Evolutionary conservation across 768 basidiomycete genomes (phyloP).

Genomic region (Russula virescens): DNA sequence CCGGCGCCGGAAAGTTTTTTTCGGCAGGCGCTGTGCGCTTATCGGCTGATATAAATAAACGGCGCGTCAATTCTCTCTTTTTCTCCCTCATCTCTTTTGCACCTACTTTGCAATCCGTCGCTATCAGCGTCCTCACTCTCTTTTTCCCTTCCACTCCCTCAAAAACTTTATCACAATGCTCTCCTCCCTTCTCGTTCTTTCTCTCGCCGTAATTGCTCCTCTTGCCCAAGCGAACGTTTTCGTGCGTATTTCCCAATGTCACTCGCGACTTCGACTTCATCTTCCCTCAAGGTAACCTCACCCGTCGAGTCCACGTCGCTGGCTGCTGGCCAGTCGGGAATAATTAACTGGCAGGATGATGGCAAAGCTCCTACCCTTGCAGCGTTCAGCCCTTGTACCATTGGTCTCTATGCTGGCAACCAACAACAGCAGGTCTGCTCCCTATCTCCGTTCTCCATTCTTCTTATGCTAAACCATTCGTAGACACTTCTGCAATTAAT

Average conservation of each 20-base stretch:
- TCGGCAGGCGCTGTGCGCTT: no score
- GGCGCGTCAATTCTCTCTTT: background rate
- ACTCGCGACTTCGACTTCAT: background rate
- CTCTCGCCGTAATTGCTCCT: conserved; percentile 17
- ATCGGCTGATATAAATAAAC: background rate
- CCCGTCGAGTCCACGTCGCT: conserved; percentile 46
- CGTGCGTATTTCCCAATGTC: conserved; percentile 6
- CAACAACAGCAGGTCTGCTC: conserved; percentile 50
- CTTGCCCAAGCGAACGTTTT: conserved; percentile 15
- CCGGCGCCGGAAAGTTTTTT: no score
- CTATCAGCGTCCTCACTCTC: conserved; percentile 11
- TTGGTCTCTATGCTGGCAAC: conserved; percentile 64
- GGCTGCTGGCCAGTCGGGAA: conserved; percentile 44
- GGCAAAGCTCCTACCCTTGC: conserved; percentile 42
- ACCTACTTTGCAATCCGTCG: background rate
- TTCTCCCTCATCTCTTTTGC: background rate
- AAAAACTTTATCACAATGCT: conserved; percentile 21
- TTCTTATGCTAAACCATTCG: conserved; percentile 18
- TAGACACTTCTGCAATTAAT: conserved; percentile 57
- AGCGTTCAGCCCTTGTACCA: conserved; percentile 44
- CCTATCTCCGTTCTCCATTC: background rate
- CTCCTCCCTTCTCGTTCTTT: conserved; percentile 9
- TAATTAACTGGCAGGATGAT: conserved; percentile 57
- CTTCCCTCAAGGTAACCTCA: conserved; percentile 44
- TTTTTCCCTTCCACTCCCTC: conserved; percentile 19